Conservation (phyloP, 176 grass and related monocot species). For the Oryza rufipogon region DNA sequence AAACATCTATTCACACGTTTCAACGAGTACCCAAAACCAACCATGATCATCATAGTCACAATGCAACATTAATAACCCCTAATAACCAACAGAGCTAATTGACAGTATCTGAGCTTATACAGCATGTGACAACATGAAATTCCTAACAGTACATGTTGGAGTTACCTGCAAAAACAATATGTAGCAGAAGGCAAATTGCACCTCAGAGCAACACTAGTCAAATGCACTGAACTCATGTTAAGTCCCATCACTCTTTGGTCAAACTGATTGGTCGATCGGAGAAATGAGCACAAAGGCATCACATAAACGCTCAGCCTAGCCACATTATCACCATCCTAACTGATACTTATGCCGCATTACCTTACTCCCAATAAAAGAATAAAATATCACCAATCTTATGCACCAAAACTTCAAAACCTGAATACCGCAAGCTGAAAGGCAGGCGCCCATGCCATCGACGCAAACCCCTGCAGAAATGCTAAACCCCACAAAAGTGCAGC, state of each 20-base stretch:
- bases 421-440: not conserved
- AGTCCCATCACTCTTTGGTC: not conserved
- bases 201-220: not conserved
- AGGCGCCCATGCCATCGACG: not conserved
- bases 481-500: not conserved
- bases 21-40: not conserved
- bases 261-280: not conserved
- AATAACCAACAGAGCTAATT: not conserved
- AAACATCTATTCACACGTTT: not conserved
- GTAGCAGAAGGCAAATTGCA: not conserved
- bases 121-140: not conserved
- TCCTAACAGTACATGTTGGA: not conserved
- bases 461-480: not conserved
- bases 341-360: slow-evolving; percentile 15
- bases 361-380: not conserved
- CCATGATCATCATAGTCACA: not conserved
- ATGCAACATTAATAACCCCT: not conserved
- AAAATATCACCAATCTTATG: not conserved
- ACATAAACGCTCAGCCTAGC: slow-evolving; percentile 7
- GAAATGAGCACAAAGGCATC: not conserved
- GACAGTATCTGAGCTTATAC: not conserved
- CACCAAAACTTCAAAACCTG: not conserved
- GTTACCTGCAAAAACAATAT: not conserved
- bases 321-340: slow-evolving; percentile 27
- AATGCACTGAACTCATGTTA: not conserved